Evolutionary conservation across 2,329 filamentous ascomycete genomes (phyloP).

Genomic region (Sordariomycetes sp.): DNA sequence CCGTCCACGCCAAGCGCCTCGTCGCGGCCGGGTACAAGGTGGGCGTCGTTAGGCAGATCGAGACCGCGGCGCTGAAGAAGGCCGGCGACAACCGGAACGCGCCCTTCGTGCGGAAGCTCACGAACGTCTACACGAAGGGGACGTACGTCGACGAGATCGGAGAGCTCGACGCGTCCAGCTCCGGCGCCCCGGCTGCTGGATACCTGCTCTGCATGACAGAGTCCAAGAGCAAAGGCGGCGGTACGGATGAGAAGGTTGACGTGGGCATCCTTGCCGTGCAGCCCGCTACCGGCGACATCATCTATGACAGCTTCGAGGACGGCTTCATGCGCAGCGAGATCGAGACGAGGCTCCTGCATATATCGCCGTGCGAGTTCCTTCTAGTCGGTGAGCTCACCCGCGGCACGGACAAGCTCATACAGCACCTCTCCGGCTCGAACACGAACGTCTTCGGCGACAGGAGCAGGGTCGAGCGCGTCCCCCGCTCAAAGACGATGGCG

Average conservation of each 20-base stretch:
- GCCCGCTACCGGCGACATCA: conserved; percentile 87
- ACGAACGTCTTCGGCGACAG: conserved; percentile 89
- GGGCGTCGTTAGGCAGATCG: conserved; percentile 85
- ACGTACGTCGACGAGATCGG: conserved; percentile 94
- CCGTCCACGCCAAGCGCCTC: conserved; percentile 88
- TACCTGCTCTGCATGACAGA: conserved; percentile 92
- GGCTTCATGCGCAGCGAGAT: conserved; percentile 96
- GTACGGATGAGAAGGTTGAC: conserved; percentile 86
- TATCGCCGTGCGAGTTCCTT: conserved; percentile 89
- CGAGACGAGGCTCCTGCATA: conserved; percentile 88
- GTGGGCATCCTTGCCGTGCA: conserved; percentile 91
- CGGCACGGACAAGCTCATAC: conserved; percentile 83
- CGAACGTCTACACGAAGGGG: conserved; percentile 94
- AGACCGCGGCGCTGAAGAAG: conserved; percentile 92
- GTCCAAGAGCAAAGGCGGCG: conserved; percentile 63
- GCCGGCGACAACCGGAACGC: conserved; percentile 89
- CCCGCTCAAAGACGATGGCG: conserved; percentile 69
- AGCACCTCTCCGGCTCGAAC: conserved; percentile 79
- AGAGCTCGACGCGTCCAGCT: conserved; percentile 50
- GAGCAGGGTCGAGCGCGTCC: conserved; percentile 71
- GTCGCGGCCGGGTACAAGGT: conserved; percentile 93
- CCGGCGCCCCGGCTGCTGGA: conserved; percentile 53
- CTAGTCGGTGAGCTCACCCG: conserved; percentile 85
- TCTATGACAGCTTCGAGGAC: conserved; percentile 93
- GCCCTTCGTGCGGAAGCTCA: conserved; percentile 85